phyloP scores from a whole-genome alignment of 1,284 basidiomycete species.

The Coniferiporia weirii region DNA sequence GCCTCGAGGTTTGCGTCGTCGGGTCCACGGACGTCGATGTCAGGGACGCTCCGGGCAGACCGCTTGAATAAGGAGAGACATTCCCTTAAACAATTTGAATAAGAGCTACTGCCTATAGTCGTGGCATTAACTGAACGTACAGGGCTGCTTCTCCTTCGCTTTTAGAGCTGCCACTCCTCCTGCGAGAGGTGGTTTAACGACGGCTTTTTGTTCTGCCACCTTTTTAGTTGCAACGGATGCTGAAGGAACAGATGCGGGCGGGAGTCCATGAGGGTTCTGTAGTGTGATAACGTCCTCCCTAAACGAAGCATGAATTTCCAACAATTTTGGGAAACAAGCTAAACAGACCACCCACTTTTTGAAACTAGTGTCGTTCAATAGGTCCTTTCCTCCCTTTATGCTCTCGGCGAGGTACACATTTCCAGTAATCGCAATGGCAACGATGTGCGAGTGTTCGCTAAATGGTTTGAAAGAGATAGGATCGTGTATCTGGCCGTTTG shows the following conservation, averaged over 20 bases:
- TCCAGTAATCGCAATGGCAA: constrained; percentile 84
- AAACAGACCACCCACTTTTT: constrained; percentile 53
- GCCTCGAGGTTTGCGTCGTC: constrained; percentile 68
- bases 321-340: not conserved
- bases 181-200: constrained; percentile 31
- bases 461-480: constrained; percentile 93
- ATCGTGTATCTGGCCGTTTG: constrained; percentile 80
- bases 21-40: constrained; percentile 91
- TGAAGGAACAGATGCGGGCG: constrained; percentile 47
- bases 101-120: not conserved
- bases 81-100: constrained; percentile 57
- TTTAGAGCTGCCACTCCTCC: constrained; percentile 36
- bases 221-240: constrained; percentile 25
- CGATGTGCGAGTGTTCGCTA: constrained; percentile 86
- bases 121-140: constrained; percentile 35
- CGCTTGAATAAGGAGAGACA: constrained; percentile 84
- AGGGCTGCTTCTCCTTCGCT: constrained; percentile 55
- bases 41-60: constrained; percentile 86
- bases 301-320: constrained; percentile 5
- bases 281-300: constrained; percentile 90
- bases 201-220: constrained; percentile 30
- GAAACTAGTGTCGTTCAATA: constrained; percentile 82
- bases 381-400: constrained; percentile 81
- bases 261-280: constrained; percentile 79
- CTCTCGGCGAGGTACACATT: constrained; percentile 91